Conservation (phyloP, 2,329 filamentous ascomycete species). For the Fusarium cyanostomum region DNA sequence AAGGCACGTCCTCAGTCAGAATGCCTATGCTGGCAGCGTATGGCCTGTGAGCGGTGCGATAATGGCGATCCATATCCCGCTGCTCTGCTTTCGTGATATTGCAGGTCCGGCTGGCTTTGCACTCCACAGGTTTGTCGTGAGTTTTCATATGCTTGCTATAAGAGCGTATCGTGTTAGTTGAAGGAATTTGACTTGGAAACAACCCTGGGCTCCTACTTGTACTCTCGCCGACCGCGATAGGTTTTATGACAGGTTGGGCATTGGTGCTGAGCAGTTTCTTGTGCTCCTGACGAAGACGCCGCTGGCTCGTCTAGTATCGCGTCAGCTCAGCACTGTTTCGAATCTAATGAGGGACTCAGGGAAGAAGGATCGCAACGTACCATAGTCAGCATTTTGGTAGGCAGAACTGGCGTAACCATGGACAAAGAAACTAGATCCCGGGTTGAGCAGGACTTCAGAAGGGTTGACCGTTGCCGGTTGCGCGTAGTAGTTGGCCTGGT, state of each 20-base stretch:
- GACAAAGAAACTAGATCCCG: neutral
- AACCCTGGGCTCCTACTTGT: constrained; percentile 14
- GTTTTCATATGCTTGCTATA: constrained; percentile 40
- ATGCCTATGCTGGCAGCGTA: constrained; percentile 23
- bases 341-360: neutral
- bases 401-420: constrained; percentile 7
- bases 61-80: constrained; percentile 42
- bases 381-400: constrained; percentile 16
- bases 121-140: constrained; percentile 34
- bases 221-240: constrained; percentile 4
- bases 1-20: neutral
- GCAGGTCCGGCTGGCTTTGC: constrained; percentile 31
- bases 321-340: neutral
- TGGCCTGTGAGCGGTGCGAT: constrained; percentile 19
- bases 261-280: neutral
- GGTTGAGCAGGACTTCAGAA: constrained; percentile 9
- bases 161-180: neutral
- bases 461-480: constrained; percentile 30
- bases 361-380: constrained; percentile 1
- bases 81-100: constrained; percentile 23
- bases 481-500: constrained; percentile 6
- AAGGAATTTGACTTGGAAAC: neutral
- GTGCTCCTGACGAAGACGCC: constrained; percentile 11
- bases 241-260: constrained; percentile 16
- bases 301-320: constrained; percentile 2